These are phyloP conservation scores for Ascoidea asiatica DNA, from an alignment of 805 yeast species.

Conservation along the genomic window DNA sequence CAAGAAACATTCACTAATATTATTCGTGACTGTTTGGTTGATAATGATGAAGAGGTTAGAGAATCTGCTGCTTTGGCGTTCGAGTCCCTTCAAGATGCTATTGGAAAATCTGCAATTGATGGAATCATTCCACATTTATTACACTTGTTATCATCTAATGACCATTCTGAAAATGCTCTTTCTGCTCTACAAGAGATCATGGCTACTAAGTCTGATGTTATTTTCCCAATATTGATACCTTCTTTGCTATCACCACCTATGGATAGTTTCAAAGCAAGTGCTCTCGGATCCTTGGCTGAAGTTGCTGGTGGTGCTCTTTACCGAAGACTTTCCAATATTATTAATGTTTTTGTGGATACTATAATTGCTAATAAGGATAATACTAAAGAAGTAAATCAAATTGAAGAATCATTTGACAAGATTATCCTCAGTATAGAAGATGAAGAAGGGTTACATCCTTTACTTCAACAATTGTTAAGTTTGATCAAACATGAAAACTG, in stretches of 20 bases:
- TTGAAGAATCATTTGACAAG: constrained; percentile 45
- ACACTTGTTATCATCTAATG: constrained; percentile 45
- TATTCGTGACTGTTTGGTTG: constrained; percentile 69
- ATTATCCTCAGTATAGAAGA: constrained; percentile 63
- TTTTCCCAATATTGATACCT: constrained; percentile 89
- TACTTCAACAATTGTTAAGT: constrained; percentile 67
- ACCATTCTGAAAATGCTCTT: constrained; percentile 60
- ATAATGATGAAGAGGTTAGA: constrained; percentile 59
- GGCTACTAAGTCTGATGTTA: constrained; percentile 78
- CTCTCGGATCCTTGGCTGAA: constrained; percentile 74
- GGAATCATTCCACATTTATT: constrained; percentile 78
- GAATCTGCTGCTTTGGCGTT: constrained; percentile 87
- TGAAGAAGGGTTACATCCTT: constrained; percentile 71
- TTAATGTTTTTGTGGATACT: constrained; percentile 60
- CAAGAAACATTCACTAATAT: constrained; percentile 61
- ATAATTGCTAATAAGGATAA: constrained; percentile 26
- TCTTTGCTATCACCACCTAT: constrained; percentile 72
- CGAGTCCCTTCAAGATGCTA: constrained; percentile 68
- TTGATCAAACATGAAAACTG: constrained; percentile 67
- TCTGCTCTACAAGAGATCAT: constrained; percentile 83
- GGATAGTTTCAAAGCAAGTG: constrained; percentile 72
- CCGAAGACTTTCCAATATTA: constrained; percentile 57
- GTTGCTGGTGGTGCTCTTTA: constrained; percentile 80
- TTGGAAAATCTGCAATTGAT: constrained; percentile 81
- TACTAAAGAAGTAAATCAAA: constrained; percentile 18